These are phyloP conservation scores for Paramyrothecium sp. DNA, from an alignment of 2,329 filamentous ascomycete genomes.

Conservation along the genomic window DNA sequence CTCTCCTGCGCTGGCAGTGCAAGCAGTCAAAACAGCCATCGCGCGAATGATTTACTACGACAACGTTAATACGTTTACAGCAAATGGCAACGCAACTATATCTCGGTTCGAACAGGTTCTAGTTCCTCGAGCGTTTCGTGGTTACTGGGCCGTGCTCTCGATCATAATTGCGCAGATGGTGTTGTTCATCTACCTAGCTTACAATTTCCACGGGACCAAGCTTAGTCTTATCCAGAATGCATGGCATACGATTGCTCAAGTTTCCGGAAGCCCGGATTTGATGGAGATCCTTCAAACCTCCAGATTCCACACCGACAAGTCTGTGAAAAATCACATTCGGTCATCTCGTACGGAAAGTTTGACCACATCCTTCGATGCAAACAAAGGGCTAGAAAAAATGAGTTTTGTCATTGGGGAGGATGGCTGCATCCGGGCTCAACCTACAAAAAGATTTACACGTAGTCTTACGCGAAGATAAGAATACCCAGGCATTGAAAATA, in stretches of 20 bases:
- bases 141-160: not conserved
- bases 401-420: not conserved
- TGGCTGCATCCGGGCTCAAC: too few species aligned
- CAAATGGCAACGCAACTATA: not conserved
- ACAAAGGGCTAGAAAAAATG: not conserved
- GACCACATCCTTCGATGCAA: too few species aligned
- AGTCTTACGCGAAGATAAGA: too few species aligned
- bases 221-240: not conserved
- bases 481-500: too few species aligned
- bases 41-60: not conserved
- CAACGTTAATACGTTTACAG: not conserved
- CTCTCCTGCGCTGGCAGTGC: not conserved
- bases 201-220: not conserved
- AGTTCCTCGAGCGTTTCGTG: not conserved
- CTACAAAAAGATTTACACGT: too few species aligned
- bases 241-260: not conserved
- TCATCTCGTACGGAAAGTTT: too few species aligned
- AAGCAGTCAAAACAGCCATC: not conserved
- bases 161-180: not conserved
- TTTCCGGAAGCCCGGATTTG: not conserved
- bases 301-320: too few species aligned
- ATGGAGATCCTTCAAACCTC: too few species aligned
- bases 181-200: not conserved
- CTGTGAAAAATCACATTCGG: too few species aligned
- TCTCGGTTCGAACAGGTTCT: not conserved